Evolutionary conservation across 1,139 yeast species (phyloP), one percentile per base, ranked within the genome.

Genomic region (Hyphopichia wangnamkhiaoensis): DNA sequence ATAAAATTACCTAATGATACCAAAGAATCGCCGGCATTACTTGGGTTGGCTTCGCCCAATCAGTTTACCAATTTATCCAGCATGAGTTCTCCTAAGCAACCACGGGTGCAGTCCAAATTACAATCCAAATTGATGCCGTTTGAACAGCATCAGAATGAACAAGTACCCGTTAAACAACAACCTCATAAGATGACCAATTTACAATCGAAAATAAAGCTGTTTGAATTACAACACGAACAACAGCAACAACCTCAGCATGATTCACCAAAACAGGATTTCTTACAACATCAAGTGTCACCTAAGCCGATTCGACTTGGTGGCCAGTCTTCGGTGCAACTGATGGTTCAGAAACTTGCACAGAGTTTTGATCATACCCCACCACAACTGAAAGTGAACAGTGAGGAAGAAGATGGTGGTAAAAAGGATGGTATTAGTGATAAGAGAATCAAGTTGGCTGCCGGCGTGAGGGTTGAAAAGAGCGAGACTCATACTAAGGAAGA

Each of bases 131-230:
- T 33, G 16, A n/a, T 33, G 17, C 16, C 27, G 6, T 33, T 33
- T 17, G 35, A 33, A 16, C 35, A 21, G 15, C 35, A 33, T n/a
- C n/a, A n/a, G n/a, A 26, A n/a, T 26, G 29, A 26, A 10, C 29
- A 26, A 26, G 25, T 8, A 21, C 29, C n/a, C n/a, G n/a, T n/a
- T 21, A 21, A 21, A 10, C 10, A 21, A 7, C 24, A 21, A 21
- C 24, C 24, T 21, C 24, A 21, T 7, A 21, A 21, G 10, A 21
- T 21, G 10, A 10, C 24, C 10, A 21, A 7, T 7, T 21, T 21
- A 21, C 24, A 21, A 21, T 21, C 24, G 9, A 21, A 21, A 10
- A 21, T 21, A 7, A 21, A 21, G 24, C 24, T 21, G 24, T 21
- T 21, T 21, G 24, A 21, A 10, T 7, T 7, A 21, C 7, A 21